Evolutionary conservation across 495 filamentous ascomycete species (phyloP), one percentile per base, ranked within the genome.

Genomic region (Chaetomium cochliodes): DNA sequence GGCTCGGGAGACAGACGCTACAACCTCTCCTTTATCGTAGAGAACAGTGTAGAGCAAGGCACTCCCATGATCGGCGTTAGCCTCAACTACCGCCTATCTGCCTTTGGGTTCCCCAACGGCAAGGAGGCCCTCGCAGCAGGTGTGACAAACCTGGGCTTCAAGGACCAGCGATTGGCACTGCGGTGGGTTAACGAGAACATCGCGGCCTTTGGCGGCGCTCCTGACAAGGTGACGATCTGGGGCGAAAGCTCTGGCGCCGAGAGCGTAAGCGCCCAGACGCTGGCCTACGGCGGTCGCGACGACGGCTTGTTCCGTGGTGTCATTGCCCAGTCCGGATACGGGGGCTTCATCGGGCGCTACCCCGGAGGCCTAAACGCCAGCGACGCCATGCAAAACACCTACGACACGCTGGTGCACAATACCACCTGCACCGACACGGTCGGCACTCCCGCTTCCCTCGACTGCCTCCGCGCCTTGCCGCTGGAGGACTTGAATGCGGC

Each of bases 211-310:
- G 89, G 88, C 54, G 89, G 88, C 33, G 85, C 90, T 67, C 80
- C 86, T 5, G 69, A 74, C 16, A 83, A 81, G 62, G 88, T 91
- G 12, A 90, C 87, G 16, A 87, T 91, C 61, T 90, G 87, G 84
- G 89, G 88, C 46, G 86, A 90, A 68, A 88, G 84, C 3, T 88
- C 89, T 0, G 90, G 90, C 5, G 79, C 86, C 16, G 89, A 89
- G 62, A 89, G 86, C 8, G 87, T 91, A 18, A 82, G 85, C 51
- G 82, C 88, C 67, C 89, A 90, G 61, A 88, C 88, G 81, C 73
- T 82, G 3, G 73, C 90, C 25, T 89, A 89, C 69, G 82, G 84
- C 70, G 89, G 89, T 7, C 30, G 28, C 18, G 74, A 91, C 69
- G 82, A 85, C 72, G 86, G 72, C 0, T 78, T 91, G 0, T 92